phyloP scores from a whole-genome alignment of 805 yeast species.

The Candida alai region DNA sequence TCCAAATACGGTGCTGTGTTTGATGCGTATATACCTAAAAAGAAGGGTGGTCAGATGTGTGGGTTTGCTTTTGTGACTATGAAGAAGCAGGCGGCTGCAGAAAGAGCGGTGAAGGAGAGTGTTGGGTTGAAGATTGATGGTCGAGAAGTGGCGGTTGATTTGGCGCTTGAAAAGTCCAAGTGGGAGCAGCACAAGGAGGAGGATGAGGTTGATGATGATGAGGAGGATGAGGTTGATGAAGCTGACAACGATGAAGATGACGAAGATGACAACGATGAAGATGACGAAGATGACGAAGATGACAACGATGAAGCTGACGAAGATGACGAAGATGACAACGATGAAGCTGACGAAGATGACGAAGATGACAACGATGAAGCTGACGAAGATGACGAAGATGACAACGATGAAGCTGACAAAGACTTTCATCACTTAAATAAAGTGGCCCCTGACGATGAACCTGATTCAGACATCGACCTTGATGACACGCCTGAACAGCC shows the following conservation, averaged over 20 bases:
- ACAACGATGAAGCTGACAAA: slow-evolving; percentile 21
- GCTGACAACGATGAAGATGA: slow-evolving; percentile 38
- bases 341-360: slow-evolving; percentile 30
- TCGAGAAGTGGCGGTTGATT: slow-evolving; percentile 90
- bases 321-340: slow-evolving; percentile 24
- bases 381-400: slow-evolving; percentile 19
- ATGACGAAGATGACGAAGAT: slow-evolving; percentile 30
- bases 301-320: slow-evolving; percentile 33
- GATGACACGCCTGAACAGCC: no score
- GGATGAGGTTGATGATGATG: slow-evolving; percentile 32
- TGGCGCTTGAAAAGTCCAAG: slow-evolving; percentile 81
- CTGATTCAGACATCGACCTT: no score
- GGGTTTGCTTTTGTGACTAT: slow-evolving; percentile 95
- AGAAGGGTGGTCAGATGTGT: slow-evolving; percentile 80
- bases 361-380: slow-evolving; percentile 26
- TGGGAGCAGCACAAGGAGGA: slow-evolving; percentile 61
- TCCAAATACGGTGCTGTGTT: slow-evolving; percentile 78
- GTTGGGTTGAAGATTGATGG: slow-evolving; percentile 80
- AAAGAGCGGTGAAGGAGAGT: slow-evolving; percentile 70
- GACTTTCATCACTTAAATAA: no score
- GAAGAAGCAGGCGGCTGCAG: slow-evolving; percentile 76
- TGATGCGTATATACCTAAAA: slow-evolving; percentile 86
- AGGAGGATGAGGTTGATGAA: slow-evolving; percentile 36
- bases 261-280: slow-evolving; percentile 33
- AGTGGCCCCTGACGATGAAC: no score